Conservation (phyloP, 164 flowering plant species). For the Litsea cubeba region DNA sequence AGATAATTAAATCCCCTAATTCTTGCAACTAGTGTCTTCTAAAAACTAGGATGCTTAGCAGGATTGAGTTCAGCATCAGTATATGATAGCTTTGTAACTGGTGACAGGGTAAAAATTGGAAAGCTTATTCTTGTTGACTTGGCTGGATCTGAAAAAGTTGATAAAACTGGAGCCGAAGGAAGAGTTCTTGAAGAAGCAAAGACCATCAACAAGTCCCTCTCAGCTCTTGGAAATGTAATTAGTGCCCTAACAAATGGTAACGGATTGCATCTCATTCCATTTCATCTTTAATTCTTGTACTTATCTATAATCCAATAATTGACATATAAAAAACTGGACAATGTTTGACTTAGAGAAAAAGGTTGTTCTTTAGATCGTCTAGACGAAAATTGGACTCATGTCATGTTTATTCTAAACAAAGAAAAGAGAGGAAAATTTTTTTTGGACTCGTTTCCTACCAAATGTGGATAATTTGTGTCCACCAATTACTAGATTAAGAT, state of each 20-base stretch:
- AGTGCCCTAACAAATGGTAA: constrained; percentile 64
- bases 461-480: not conserved
- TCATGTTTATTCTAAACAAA: not conserved
- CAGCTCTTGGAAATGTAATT: constrained; percentile 83
- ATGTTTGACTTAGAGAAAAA: not conserved
- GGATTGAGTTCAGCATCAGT: no score
- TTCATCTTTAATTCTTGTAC: not conserved
- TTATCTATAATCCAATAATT: not conserved
- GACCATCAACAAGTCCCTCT: constrained; percentile 80
- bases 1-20: no score
- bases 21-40: no score
- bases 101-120: constrained; percentile 50
- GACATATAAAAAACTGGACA: not conserved
- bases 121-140: constrained; percentile 80
- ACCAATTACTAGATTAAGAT: not conserved
- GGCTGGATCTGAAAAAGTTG: constrained; percentile 92
- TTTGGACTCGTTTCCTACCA: not conserved
- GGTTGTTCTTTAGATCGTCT: not conserved
- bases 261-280: not conserved
- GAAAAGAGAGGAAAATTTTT: no score
- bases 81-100: not conserved
- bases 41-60: no score
- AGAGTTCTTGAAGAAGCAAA: constrained; percentile 91
- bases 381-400: not conserved
- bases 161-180: constrained; percentile 92